These are phyloP conservation scores for Primulina tabacum DNA, from an alignment of 257 asterid species.

Conservation along the genomic window DNA sequence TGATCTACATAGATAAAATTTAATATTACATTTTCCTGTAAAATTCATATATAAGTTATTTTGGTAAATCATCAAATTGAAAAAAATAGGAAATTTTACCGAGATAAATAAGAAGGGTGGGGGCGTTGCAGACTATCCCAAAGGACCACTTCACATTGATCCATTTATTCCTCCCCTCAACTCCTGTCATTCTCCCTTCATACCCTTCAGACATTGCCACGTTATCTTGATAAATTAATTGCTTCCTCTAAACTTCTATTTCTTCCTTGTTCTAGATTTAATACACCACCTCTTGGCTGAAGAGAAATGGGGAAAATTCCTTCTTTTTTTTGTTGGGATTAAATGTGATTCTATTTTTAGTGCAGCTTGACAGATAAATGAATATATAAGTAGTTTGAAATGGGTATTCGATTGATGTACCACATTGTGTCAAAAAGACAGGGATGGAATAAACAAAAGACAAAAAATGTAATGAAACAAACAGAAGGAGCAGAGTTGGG, in stretches of 20 bases:
- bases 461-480: not conserved
- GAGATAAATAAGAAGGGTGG: not conserved
- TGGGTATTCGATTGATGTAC: not conserved
- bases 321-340: not conserved
- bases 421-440: not conserved
- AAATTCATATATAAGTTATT: too few species aligned
- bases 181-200: conserved; percentile 25
- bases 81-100: too few species aligned
- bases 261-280: not conserved
- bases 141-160: conserved; percentile 35
- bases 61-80: too few species aligned
- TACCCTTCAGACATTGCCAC: conserved; percentile 22
- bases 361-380: not conserved
- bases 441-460: not conserved
- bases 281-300: not conserved
- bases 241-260: not conserved
- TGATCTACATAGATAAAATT: too few species aligned
- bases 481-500: not conserved
- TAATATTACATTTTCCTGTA: too few species aligned
- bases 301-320: not conserved
- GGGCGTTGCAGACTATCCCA: not conserved
- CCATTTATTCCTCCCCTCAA: conserved; percentile 16
- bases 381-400: too few species aligned
- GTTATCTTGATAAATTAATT: not conserved
- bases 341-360: not conserved